Percentiles rank a stretch among this genome's conserved stretches.
phyloP scores from a whole-genome alignment of 495 filamentous ascomycete species.

The Penicillium bovifimosum region DNA sequence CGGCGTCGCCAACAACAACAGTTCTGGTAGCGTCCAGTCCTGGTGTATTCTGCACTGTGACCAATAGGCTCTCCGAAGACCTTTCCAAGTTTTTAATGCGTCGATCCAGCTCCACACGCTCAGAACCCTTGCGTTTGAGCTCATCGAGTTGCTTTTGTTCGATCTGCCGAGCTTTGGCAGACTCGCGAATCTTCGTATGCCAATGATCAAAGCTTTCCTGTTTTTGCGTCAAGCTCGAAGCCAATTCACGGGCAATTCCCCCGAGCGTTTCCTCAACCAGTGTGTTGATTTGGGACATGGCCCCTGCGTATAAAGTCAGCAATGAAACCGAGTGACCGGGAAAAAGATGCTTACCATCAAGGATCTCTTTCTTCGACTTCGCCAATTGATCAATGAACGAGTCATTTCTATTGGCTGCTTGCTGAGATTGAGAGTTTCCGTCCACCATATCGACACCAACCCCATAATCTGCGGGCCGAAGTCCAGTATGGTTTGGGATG shows the following conservation, averaged over 20 bases:
- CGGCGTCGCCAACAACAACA: constrained; percentile 48
- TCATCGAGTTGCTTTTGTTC: constrained; percentile 64
- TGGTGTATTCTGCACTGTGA: constrained; percentile 28
- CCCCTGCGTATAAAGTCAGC: constrained; percentile 48
- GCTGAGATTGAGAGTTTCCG: constrained; percentile 41
- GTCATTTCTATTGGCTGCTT: constrained; percentile 39
- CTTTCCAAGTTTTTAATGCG: constrained; percentile 56
- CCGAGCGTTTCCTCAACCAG: constrained; percentile 50
- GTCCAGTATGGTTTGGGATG: constrained; percentile 81
- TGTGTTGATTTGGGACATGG: constrained; percentile 49
- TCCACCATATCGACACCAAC: constrained; percentile 65
- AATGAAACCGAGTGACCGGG: background rate
- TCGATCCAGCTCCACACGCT: constrained; percentile 53
- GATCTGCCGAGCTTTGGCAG: constrained; percentile 69
- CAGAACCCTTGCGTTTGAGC: constrained; percentile 55
- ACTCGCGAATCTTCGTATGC: constrained; percentile 69
- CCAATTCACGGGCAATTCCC: constrained; percentile 67
- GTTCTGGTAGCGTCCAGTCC: constrained; percentile 27
- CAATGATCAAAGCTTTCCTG: constrained; percentile 75
- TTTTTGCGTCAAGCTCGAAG: constrained; percentile 68
- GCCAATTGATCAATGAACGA: constrained; percentile 61
- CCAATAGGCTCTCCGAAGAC: constrained; percentile 46
- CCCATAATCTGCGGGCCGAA: constrained; percentile 85
- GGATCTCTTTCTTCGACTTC: constrained; percentile 44
- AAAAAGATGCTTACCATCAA: constrained; percentile 31